These are phyloP conservation scores for Abortiporus biennis DNA, from an alignment of 1,284 basidiomycete genomes.

Conservation along the genomic window DNA sequence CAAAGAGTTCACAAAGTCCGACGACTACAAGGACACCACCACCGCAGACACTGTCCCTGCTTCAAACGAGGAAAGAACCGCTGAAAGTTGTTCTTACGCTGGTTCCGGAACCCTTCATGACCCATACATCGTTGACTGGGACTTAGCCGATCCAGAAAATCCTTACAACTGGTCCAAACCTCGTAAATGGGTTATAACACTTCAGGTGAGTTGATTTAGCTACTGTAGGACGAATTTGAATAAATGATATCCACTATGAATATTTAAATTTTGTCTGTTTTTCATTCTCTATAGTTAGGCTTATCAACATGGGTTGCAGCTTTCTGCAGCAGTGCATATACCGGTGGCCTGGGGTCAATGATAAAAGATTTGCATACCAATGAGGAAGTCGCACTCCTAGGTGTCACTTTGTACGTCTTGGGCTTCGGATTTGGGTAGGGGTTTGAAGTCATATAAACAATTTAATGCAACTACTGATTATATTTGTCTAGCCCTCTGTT, in stretches of 20 bases:
- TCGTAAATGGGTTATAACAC: constrained; percentile 48
- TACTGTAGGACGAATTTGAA: too few relatives aligned
- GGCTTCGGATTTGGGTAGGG: constrained; percentile 34
- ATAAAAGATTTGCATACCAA: constrained; percentile 43
- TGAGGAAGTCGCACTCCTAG: constrained; percentile 49
- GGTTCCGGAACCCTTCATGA: constrained; percentile 43
- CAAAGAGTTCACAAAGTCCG: too few relatives aligned
- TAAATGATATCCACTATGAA: too few relatives aligned
- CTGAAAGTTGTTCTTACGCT: too few relatives aligned
- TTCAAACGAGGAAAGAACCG: too few relatives aligned
- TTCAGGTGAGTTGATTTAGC: constrained; percentile 33
- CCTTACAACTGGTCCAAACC: constrained; percentile 56
- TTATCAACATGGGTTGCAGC: constrained; percentile 51
- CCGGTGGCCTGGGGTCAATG: constrained; percentile 45
- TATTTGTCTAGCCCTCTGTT: constrained; percentile 37
- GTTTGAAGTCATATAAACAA: too few relatives aligned
- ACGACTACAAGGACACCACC: too few relatives aligned
- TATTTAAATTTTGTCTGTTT: neutral
- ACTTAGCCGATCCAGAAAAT: constrained; percentile 47
- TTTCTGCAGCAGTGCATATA: constrained; percentile 55
- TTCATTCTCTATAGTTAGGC: constrained; percentile 28
- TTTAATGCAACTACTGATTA: neutral
- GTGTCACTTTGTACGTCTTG: constrained; percentile 57
- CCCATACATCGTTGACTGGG: constrained; percentile 55
- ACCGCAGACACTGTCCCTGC: too few relatives aligned